These are phyloP conservation scores for Penicillium lividum DNA, from an alignment of 495 filamentous ascomycete genomes.

Conservation along the genomic window DNA sequence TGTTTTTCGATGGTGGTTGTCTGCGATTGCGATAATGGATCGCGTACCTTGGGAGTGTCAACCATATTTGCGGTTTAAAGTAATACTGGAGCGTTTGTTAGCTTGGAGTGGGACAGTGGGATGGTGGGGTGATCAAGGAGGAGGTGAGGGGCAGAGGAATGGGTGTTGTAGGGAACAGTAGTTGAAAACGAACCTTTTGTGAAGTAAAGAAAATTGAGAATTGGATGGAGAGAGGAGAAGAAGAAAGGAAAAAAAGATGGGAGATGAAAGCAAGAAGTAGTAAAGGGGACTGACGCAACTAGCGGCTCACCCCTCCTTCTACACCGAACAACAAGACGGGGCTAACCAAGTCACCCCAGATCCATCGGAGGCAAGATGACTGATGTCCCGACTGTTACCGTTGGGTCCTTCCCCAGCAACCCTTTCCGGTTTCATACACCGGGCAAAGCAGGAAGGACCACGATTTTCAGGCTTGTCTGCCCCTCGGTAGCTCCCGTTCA, in stretches of 20 bases:
- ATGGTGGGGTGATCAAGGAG: background rate
- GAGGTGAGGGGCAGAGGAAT: slow-evolving; percentile 9
- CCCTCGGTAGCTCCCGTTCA: slow-evolving; percentile 38
- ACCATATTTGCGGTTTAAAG: slow-evolving; percentile 41
- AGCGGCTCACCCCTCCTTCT: slow-evolving; percentile 33
- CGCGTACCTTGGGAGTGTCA: slow-evolving; percentile 35
- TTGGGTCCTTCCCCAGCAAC: slow-evolving; percentile 30
- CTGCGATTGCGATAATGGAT: background rate
- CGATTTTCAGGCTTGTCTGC: slow-evolving; percentile 31
- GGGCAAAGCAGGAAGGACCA: slow-evolving; percentile 52
- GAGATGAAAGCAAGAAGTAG: slow-evolving; percentile 19
- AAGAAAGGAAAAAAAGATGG: slow-evolving; percentile 14
- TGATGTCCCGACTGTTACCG: slow-evolving; percentile 40
- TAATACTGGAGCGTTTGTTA: slow-evolving; percentile 17
- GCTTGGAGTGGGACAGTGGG: slow-evolving; percentile 1
- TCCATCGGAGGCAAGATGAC: slow-evolving; percentile 15
- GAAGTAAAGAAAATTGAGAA: slow-evolving; percentile 16
- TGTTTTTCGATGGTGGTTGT: background rate
- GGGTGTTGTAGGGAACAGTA: background rate
- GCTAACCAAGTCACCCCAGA: slow-evolving; percentile 20
- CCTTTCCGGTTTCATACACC: slow-evolving; percentile 55
- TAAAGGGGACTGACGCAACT: slow-evolving; percentile 45
- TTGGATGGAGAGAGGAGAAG: slow-evolving; percentile 22
- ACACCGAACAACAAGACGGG: slow-evolving; percentile 39
- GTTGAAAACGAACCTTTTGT: slow-evolving; percentile 12